Base-by-base conservation (phyloP, 306 rosid genomes). In the Ceratonia siliqua region DNA sequence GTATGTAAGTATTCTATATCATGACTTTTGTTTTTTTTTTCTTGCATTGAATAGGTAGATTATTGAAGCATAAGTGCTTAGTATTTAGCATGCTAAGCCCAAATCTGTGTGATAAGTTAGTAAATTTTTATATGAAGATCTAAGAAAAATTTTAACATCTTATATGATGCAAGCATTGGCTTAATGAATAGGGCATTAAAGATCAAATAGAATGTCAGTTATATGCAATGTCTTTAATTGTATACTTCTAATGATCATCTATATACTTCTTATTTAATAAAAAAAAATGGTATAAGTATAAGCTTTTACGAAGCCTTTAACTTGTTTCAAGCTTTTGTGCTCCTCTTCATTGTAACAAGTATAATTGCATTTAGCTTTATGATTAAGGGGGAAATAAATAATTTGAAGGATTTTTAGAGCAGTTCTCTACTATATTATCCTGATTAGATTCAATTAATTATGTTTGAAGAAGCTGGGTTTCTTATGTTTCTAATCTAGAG, bases 401-500 rank as follows among this genome's bases (percentile, higher is more conserved):
- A n/a, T n/a, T n/a, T 28, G 21, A 58, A 28, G 48, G 69, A 50
- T 43, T 46, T 65, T 70, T 46, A 28, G 10, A 67, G 15, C 18
- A 28, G 68, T 57, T 81, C 45, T 72, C 68, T 66, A 10, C 42
- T 55, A 68, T 59, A 77, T 36, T 27, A 43, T 65, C 38, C 64
- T 24, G 72, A 71, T 70, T 12, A 62, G 68, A 75, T 81, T 74
- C 78, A 45, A 55, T 70, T 63, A 68, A 25, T 81, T 64, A 71
- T 78, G 62, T 76, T 69, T 76, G 58, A 77, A 84, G 76, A 73
- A 76, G 77, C 78, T 76, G 81, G 82, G 82, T 74, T 74, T 61
- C 73, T 78, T 71, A 42, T 84, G 61, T 85, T 86, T 80, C 79
- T 78, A 79, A 55, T 79, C 76, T 77, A 94, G 99, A 94, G 79